phyloP scores from a whole-genome alignment of 2,329 filamentous ascomycete species.

The Sporothrix euskadiensis region DNA sequence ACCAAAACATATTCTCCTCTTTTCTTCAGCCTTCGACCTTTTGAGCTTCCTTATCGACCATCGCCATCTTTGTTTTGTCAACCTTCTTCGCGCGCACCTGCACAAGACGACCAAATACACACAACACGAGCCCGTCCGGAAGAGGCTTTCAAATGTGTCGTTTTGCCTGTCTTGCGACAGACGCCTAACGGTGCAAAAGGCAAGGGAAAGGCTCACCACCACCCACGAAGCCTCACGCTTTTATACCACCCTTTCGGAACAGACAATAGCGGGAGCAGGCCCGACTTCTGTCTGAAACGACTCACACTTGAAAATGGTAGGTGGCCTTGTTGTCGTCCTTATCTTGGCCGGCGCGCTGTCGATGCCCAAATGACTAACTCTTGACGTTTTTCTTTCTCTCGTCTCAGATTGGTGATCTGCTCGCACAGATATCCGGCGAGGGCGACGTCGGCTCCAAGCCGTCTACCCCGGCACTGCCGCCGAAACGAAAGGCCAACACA shows the following conservation, averaged over 20 bases:
- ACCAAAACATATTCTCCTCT: background rate
- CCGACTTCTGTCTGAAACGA: background rate
- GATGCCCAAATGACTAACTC: background rate
- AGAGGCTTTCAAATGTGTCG: conserved; percentile 25
- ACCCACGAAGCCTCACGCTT: background rate
- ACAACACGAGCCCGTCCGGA: background rate
- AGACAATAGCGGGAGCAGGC: background rate
- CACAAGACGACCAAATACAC: conserved; percentile 8
- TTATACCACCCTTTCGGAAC: background rate
- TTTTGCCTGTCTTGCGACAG: conserved; percentile 22
- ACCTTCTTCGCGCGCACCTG: background rate
- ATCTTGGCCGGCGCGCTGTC: background rate
- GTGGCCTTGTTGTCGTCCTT: background rate
- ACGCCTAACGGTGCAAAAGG: conserved; percentile 25
- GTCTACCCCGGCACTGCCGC: conserved; percentile 40
- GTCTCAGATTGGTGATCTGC: conserved; percentile 55
- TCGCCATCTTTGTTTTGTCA: background rate
- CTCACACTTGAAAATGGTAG: conserved; percentile 20
- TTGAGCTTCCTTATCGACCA: background rate
- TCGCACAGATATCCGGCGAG: conserved; percentile 62
- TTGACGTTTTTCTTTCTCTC: background rate
- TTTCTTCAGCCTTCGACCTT: background rate
- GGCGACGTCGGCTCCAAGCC: conserved; percentile 48
- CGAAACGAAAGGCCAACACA: conserved; percentile 61
- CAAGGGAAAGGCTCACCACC: background rate